Evolutionary conservation across 805 yeast species (phyloP).

Genomic region (Pichia insulana): DNA sequence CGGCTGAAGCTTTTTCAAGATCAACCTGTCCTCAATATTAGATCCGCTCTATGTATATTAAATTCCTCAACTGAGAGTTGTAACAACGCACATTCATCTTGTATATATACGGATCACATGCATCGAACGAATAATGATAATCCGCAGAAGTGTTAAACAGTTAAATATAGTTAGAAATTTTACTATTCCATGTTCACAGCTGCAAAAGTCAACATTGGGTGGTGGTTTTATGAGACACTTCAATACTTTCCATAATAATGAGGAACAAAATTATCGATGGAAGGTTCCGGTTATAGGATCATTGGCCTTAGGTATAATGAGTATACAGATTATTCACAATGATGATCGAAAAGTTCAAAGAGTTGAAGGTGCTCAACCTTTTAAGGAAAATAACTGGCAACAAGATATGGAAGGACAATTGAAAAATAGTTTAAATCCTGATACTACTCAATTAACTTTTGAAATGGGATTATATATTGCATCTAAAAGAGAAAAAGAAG

Average conservation of each 20-base stretch:
- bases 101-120: too few species aligned
- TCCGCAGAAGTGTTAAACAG: too few species aligned
- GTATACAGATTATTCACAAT: conserved; percentile 1
- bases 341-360: neutral
- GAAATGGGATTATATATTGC: conserved; percentile 57
- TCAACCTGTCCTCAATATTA: too few species aligned
- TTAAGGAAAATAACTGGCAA: conserved; percentile 10
- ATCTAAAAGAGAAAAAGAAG: conserved; percentile 47
- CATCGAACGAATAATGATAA: too few species aligned
- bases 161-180: too few species aligned
- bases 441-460: conserved; percentile 49
- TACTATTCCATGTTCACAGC: too few species aligned
- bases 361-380: conserved; percentile 11
- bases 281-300: neutral
- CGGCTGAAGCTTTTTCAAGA: too few species aligned
- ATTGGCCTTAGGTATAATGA: neutral
- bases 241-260: neutral
- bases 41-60: too few species aligned
- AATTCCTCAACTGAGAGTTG: too few species aligned
- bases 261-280: neutral
- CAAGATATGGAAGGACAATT: conserved; percentile 5
- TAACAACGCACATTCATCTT: too few species aligned
- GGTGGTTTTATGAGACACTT: too few species aligned
- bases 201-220: too few species aligned
- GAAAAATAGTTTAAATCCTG: conserved; percentile 35